These are phyloP conservation scores for Firmiana major DNA, from an alignment of 345 rosid genomes.

Conservation along the genomic window DNA sequence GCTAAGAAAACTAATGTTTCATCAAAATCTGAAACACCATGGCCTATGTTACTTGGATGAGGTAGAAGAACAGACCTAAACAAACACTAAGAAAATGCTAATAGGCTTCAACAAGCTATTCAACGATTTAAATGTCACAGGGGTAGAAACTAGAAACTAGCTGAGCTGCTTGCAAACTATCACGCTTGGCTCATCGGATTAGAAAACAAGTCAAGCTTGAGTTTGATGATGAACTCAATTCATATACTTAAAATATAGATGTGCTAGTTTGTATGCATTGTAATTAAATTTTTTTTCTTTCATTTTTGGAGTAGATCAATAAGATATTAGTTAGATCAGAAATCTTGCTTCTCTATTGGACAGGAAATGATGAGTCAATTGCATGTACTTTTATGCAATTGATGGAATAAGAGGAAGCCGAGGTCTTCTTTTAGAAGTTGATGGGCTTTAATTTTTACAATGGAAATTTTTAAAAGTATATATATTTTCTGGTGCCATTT, in stretches of 20 bases:
- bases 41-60: background rate
- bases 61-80: background rate
- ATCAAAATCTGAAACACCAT: background rate
- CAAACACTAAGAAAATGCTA: background rate
- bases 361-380: no score
- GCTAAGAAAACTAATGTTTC: background rate
- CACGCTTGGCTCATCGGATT: background rate
- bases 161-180: background rate
- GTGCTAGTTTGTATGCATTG: no score
- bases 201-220: background rate
- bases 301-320: no score
- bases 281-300: no score
- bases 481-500: no score
- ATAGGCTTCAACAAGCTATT: background rate
- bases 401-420: no score
- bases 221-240: conserved; percentile 1
- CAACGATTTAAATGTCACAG: background rate
- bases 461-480: no score
- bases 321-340: no score
- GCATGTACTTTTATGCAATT: no score
- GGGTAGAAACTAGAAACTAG: background rate
- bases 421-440: no score
- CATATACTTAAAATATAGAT: background rate
- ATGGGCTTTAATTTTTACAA: no score
- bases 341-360: no score